phyloP scores from a whole-genome alignment of 768 basidiomycete species.

The Lactarius tabidus region DNA sequence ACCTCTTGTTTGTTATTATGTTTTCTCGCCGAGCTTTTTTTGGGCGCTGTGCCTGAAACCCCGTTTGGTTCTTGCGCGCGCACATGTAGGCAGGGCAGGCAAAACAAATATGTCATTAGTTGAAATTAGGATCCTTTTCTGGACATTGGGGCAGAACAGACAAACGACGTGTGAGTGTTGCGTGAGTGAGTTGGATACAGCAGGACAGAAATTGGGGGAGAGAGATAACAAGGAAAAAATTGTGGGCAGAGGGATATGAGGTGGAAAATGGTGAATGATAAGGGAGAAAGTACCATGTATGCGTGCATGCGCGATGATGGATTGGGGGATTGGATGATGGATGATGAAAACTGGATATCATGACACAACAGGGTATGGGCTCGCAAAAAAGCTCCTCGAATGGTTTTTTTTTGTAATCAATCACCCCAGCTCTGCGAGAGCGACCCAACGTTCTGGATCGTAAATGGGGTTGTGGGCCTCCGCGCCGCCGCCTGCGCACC shows the following conservation, averaged over 20 bases:
- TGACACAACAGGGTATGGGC: background rate
- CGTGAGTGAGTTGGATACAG: background rate
- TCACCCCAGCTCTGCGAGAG: conserved; percentile 35
- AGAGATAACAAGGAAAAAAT: background rate
- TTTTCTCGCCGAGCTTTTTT: no score
- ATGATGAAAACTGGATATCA: background rate
- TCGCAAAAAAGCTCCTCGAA: background rate
- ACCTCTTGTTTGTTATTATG: no score
- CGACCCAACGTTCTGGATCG: conserved; percentile 33
- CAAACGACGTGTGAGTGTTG: background rate
- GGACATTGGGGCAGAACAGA: background rate
- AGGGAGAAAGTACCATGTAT: background rate
- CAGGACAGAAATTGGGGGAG: background rate
- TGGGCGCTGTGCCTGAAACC: no score
- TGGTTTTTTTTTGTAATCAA: no score
- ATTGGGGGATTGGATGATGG: conserved; percentile 6
- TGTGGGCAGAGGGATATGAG: background rate
- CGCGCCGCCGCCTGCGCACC: background rate
- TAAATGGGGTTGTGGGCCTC: conserved; percentile 23
- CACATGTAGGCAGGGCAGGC: no score
- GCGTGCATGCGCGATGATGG: background rate
- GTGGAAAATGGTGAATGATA: background rate
- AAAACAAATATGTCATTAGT: no score
- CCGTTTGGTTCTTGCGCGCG: no score
- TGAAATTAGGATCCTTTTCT: background rate